Conservation (phyloP, 1,139 yeast species). For the Yamadazyma conglobata region DNA sequence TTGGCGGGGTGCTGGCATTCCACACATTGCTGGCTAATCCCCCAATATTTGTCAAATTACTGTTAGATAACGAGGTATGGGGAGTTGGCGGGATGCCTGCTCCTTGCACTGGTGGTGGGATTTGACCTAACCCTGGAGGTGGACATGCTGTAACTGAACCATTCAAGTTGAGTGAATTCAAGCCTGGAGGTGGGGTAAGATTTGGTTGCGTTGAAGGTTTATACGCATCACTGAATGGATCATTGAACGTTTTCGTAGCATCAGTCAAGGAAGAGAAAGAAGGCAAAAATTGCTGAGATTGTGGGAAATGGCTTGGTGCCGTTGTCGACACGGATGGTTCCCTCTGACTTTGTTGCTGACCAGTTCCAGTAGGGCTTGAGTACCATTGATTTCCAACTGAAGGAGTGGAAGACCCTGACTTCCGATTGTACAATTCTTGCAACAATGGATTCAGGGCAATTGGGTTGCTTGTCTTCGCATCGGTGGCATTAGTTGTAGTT, state of each 20-base stretch:
- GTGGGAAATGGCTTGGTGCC: too few relatives aligned
- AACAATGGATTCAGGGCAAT: constrained; percentile 10
- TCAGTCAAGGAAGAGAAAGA: neutral
- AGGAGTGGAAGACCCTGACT: constrained; percentile 13
- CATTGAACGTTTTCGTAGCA: constrained; percentile 2
- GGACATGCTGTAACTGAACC: neutral
- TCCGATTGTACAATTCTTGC: constrained; percentile 9
- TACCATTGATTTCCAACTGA: constrained; percentile 11
- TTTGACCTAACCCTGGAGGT: constrained; percentile 1
- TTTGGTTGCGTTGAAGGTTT: constrained; percentile 1
- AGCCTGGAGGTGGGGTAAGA: constrained; percentile 6
- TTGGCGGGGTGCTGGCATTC: neutral
- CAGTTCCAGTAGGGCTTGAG: too few relatives aligned
- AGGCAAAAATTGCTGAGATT: constrained; percentile 6
- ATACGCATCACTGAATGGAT: constrained; percentile 8
- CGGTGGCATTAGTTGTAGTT: too few relatives aligned
- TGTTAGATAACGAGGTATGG: neutral
- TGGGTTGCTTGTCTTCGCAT: too few relatives aligned
- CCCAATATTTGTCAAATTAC: constrained; percentile 1
- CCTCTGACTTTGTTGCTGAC: too few relatives aligned
- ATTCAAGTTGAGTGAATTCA: constrained; percentile 4
- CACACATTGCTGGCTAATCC: neutral
- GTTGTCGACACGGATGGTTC: constrained; percentile 4
- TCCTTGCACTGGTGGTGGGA: neutral
- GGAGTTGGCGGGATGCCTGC: too few relatives aligned